Evolutionary conservation across 345 rosid species (phyloP).

Genomic region (Syzygium grande): DNA sequence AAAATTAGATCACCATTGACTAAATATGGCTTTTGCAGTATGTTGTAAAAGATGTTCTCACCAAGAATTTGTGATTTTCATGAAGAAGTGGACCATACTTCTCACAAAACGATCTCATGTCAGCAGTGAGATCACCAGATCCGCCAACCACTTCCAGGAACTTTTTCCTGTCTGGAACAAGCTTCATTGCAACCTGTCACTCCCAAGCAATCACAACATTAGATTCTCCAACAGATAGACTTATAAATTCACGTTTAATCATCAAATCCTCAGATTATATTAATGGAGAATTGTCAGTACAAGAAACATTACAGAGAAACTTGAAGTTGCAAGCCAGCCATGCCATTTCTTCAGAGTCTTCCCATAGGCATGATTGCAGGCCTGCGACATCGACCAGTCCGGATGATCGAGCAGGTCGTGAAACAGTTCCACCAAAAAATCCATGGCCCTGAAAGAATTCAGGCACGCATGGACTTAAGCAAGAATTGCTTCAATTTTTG

Average conservation of each 20-base stretch:
- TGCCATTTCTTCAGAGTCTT: slow-evolving; percentile 84
- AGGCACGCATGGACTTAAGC: not conserved
- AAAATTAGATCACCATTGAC: not conserved
- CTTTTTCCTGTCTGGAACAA: slow-evolving; percentile 87
- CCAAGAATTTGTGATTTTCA: slow-evolving; percentile 85
- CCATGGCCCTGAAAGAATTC: slow-evolving; percentile 62
- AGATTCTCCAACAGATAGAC: not conserved
- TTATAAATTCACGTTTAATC: not conserved
- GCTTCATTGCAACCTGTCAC: slow-evolving; percentile 75
- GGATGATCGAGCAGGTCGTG: slow-evolving; percentile 59
- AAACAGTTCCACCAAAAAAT: slow-evolving; percentile 81
- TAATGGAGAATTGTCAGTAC: not conserved
- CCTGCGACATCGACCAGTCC: slow-evolving; percentile 83
- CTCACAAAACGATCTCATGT: slow-evolving; percentile 71
- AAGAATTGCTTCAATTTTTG: not conserved
- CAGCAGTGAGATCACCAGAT: slow-evolving; percentile 52
- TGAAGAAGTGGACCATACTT: slow-evolving; percentile 60
- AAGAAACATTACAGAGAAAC: slow-evolving; percentile 43
- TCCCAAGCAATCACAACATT: not conserved
- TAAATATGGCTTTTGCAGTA: not conserved
- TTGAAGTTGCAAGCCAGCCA: slow-evolving; percentile 87
- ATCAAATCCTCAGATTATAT: not conserved
- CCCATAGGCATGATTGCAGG: slow-evolving; percentile 62
- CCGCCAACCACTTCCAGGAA: slow-evolving; percentile 77
- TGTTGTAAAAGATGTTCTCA: slow-evolving; percentile 13